These are phyloP conservation scores for Phoma sp. DNA, from an alignment of 2,329 filamentous ascomycete genomes.

Conservation along the genomic window DNA sequence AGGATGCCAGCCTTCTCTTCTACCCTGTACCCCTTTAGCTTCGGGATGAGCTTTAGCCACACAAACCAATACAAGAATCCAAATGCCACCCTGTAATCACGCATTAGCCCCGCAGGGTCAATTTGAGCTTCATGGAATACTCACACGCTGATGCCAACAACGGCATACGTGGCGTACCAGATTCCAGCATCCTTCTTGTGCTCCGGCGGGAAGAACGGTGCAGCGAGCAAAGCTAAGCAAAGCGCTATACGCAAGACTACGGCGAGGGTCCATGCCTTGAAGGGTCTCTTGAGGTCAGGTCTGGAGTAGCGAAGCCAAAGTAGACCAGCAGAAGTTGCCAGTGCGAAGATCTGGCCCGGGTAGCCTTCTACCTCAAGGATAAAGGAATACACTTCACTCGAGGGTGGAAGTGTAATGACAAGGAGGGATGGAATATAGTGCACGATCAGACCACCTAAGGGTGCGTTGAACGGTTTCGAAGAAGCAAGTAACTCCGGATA, in stretches of 20 bases:
- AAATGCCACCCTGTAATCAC: constrained; percentile 57
- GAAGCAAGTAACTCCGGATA: constrained; percentile 66
- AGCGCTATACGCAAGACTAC: constrained; percentile 62
- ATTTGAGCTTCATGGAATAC: constrained; percentile 21
- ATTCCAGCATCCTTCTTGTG: constrained; percentile 36
- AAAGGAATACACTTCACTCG: constrained; percentile 71
- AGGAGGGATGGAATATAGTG: constrained; percentile 72
- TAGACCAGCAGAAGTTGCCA: constrained; percentile 64
- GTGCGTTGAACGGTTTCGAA: constrained; percentile 69
- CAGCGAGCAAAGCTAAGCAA: constrained; percentile 61
- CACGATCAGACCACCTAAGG: constrained; percentile 70
- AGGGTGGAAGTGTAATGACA: constrained; percentile 69
- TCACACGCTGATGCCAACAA: constrained; percentile 61
- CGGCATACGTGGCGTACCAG: constrained; percentile 60
- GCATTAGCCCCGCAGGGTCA: no score
- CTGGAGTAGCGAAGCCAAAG: constrained; percentile 65
- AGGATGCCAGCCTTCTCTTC: constrained; percentile 67
- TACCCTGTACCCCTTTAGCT: constrained; percentile 63
- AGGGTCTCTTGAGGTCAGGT: constrained; percentile 67
- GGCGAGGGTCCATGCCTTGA: constrained; percentile 68
- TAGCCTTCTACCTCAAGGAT: constrained; percentile 76
- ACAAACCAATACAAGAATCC: constrained; percentile 72
- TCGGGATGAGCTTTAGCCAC: constrained; percentile 67
- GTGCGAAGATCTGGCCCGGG: constrained; percentile 64
- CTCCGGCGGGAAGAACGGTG: constrained; percentile 66